Conservation (phyloP, 2,329 filamentous ascomycete species). For the Leptographium lundbergii region DNA sequence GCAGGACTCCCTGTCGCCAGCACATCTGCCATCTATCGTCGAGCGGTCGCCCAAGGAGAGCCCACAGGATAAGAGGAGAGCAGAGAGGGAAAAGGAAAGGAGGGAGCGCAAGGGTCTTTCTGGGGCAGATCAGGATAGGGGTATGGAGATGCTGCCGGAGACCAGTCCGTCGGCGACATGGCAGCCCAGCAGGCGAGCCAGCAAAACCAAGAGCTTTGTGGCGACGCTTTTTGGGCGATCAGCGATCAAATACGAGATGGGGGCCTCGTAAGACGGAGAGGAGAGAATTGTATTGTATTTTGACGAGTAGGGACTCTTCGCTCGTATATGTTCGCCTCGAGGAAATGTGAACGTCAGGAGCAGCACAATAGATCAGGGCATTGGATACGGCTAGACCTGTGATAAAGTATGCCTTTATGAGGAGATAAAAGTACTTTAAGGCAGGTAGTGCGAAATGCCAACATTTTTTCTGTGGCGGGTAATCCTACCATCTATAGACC, state of each 20-base stretch:
- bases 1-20: neutral
- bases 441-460: too few species aligned
- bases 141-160: conserved; percentile 2
- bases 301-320: neutral
- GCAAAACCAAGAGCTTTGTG: conserved; percentile 34
- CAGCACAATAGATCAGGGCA: neutral
- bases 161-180: neutral
- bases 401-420: too few species aligned
- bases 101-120: neutral
- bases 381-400: neutral
- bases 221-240: conserved; percentile 27
- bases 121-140: neutral
- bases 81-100: neutral
- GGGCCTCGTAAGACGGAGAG: neutral
- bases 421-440: too few species aligned
- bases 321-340: neutral
- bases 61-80: neutral
- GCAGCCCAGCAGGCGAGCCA: conserved; percentile 4
- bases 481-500: too few species aligned
- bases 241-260: conserved; percentile 10
- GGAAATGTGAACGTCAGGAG: neutral
- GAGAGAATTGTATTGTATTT: neutral
- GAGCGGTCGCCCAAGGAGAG: conserved; percentile 5
- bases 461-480: too few species aligned
- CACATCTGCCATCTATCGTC: conserved; percentile 4